A percentile compares a stretch with the other conserved stretches of the same genome.
These are phyloP conservation scores for Chaetomiaceae sp. DNA, from an alignment of 2,329 filamentous ascomycete species.

Conservation along the genomic window DNA sequence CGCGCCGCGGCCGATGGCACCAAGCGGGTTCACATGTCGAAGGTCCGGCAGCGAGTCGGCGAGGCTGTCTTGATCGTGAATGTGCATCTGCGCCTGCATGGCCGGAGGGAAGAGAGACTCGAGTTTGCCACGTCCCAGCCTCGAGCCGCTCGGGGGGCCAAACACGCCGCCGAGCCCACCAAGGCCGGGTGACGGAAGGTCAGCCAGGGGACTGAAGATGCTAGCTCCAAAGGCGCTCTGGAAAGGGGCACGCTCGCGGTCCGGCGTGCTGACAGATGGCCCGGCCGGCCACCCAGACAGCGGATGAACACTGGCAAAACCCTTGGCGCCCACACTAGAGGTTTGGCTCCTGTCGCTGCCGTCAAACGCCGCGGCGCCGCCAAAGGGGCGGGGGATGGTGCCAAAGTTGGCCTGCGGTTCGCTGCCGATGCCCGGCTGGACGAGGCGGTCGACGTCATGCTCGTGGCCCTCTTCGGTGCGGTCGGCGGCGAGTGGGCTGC, in stretches of 20 bases:
- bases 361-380: slow-evolving; percentile 49
- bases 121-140: slow-evolving; percentile 71
- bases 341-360: slow-evolving; percentile 89
- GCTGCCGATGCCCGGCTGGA: slow-evolving; percentile 39
- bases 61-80: slow-evolving; percentile 57
- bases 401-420: slow-evolving; percentile 48
- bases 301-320: slow-evolving; percentile 57
- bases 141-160: slow-evolving; percentile 54
- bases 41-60: slow-evolving; percentile 54
- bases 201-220: slow-evolving; percentile 69
- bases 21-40: slow-evolving; percentile 56
- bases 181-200: slow-evolving; percentile 69
- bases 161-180: slow-evolving; percentile 64
- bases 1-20: slow-evolving; percentile 58
- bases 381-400: slow-evolving; percentile 46
- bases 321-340: slow-evolving; percentile 76
- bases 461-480: slow-evolving; percentile 48
- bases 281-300: slow-evolving; percentile 56
- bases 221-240: slow-evolving; percentile 67
- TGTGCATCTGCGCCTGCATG: slow-evolving; percentile 88
- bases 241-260: slow-evolving; percentile 54
- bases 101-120: slow-evolving; percentile 80
- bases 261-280: slow-evolving; percentile 59
- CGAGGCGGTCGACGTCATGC: slow-evolving; percentile 44
- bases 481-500: slow-evolving; percentile 77